Evolutionary conservation across 495 filamentous ascomycete species (phyloP).

Genomic region (Glutinoglossum americanum): DNA sequence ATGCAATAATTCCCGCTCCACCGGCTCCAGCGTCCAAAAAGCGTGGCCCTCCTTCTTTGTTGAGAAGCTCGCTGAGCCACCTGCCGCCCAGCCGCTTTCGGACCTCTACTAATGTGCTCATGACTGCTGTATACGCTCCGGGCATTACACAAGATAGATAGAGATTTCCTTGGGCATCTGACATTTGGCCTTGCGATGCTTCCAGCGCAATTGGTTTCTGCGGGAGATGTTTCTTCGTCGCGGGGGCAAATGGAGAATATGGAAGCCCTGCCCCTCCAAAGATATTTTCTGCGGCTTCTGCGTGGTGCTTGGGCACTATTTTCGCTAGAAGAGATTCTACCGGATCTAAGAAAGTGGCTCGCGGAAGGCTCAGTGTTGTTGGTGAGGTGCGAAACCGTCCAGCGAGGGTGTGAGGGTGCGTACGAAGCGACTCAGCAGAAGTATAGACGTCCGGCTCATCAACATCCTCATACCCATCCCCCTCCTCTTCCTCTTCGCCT

Average conservation of each 20-base stretch:
- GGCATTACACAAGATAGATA: conserved; percentile 64
- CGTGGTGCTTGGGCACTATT: conserved; percentile 49
- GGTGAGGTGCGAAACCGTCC: conserved; percentile 47
- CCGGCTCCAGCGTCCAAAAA: conserved; percentile 72
- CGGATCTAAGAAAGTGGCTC: conserved; percentile 39
- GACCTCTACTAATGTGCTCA: conserved; percentile 59
- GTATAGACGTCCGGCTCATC: conserved; percentile 11
- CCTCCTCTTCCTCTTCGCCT: conserved; percentile 14
- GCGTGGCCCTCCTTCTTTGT: conserved; percentile 45
- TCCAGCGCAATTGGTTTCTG: conserved; percentile 50
- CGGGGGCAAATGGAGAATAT: conserved; percentile 39
- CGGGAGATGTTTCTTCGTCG: conserved; percentile 23
- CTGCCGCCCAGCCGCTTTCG: conserved; percentile 61
- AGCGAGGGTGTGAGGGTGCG: conserved; percentile 43
- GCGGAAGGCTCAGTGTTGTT: conserved; percentile 47
- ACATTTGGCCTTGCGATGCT: conserved; percentile 50
- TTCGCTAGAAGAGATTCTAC: conserved; percentile 41
- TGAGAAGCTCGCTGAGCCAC: conserved; percentile 53
- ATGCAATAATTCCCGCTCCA: conserved; percentile 67
- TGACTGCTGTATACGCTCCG: conserved; percentile 49
- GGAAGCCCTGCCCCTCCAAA: conserved; percentile 62
- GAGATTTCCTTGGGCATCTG: conserved; percentile 68
- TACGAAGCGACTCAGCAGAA: conserved; percentile 20
- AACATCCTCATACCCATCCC: conserved; percentile 11
- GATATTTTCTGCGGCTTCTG: conserved; percentile 37